Evolutionary conservation across 441 rosid species (phyloP).

Genomic region (Aleurites moluccanus): DNA sequence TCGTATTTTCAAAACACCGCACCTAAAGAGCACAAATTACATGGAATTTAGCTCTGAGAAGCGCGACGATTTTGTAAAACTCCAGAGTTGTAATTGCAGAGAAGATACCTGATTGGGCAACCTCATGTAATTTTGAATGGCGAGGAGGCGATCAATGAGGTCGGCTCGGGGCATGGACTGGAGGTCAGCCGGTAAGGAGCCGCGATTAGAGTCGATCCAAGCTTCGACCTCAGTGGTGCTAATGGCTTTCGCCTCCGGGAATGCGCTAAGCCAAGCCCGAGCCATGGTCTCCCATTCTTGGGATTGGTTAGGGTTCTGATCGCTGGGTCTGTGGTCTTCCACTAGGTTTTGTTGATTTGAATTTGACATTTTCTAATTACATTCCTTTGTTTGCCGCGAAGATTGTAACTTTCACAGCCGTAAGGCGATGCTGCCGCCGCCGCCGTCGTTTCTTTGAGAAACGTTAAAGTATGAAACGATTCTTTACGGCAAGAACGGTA

Average conservation of each 20-base stretch:
- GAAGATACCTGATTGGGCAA: constrained; percentile 42
- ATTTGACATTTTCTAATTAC: constrained; percentile 34
- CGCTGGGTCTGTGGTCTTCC: constrained; percentile 23
- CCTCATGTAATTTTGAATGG: constrained; percentile 76
- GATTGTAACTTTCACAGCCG: not conserved
- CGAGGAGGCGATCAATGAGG: constrained; percentile 74
- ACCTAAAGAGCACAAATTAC: no score
- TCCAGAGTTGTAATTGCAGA: not conserved
- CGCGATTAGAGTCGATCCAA: constrained; percentile 72
- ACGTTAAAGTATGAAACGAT: no score
- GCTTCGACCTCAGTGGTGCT: constrained; percentile 58
- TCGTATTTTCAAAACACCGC: no score
- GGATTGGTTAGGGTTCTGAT: constrained; percentile 44
- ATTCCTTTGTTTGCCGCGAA: not conserved
- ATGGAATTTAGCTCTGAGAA: no score
- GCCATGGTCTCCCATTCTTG: constrained; percentile 92
- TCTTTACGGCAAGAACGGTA: no score
- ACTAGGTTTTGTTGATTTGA: constrained; percentile 43
- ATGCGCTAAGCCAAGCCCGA: constrained; percentile 70
- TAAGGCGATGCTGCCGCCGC: not conserved
- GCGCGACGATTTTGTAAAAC: not conserved
- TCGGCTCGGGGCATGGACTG: constrained; percentile 78
- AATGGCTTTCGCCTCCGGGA: constrained; percentile 75
- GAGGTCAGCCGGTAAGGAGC: constrained; percentile 69
- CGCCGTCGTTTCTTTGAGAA: not conserved